Base-by-base conservation (phyloP, 2,329 filamentous ascomycete species). In the Pyrenophora graminea region DNA sequence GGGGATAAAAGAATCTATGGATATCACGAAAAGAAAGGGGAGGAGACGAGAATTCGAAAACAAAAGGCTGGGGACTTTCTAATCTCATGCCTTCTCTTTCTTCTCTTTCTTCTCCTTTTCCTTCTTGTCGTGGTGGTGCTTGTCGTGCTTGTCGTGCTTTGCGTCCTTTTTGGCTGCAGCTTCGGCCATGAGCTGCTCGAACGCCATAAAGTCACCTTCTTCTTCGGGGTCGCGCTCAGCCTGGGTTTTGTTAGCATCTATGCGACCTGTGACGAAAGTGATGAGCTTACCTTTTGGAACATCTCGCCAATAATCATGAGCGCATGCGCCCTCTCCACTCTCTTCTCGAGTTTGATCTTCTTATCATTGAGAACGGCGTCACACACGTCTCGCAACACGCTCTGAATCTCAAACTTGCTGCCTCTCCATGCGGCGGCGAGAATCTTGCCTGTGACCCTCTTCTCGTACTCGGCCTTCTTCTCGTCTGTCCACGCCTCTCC, bases 401-500 rank as follows among this genome's bases (percentile, higher is more conserved):
- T 89, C 80, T 97, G 93, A 60, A 99, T 97, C 81, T 99, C 94
- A 68, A 96, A 97, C 77, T 94, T 96, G 82, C 88, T 93, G 39
- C 94, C 94, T 59, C 91, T 82, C 94, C 94, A 99, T 9, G 94
- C 94, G 3, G 94, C 94, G 4, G 91, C 96, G 33, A 99, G 83
- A 61, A 99, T 97, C 83, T 99, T 99, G 68, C 94, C 94, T 8
- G 94, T 99, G 19, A 97, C 93, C 64, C 88, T 86, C 69, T 93
- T 88, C 80, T 97, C 94, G 68, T 96, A 97, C 77, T 99, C 94
- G 36, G 87, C 87, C 77, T 92, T 91, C 80, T 89, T 92, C 85
- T 97, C 94, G 57, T 99, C 94, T 1, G 94, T 97, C 94, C 94
- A 99, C 55, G 96, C 91, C 48, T 97, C 94, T 42, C 94, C 94